Conservation (phyloP, 2,329 filamentous ascomycete species). For the Phialophora chinensis region DNA sequence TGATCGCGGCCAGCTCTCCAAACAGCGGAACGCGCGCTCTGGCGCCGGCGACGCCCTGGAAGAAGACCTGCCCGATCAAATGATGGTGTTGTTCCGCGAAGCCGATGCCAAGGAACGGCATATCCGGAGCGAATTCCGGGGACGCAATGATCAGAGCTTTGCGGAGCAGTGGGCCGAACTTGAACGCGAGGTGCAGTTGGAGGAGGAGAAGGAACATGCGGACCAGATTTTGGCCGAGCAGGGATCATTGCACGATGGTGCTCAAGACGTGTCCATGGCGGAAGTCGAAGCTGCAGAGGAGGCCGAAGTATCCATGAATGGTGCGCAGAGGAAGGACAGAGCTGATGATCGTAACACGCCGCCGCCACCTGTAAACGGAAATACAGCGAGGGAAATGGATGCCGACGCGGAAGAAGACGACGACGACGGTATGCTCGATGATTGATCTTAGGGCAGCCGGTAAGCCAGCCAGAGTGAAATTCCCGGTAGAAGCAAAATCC, state of each 20-base stretch:
- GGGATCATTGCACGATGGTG: constrained; percentile 30
- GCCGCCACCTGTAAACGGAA: constrained; percentile 12
- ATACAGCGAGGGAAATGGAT: constrained; percentile 9
- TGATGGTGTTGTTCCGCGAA: constrained; percentile 60
- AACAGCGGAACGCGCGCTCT: constrained; percentile 45
- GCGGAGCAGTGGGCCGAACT: constrained; percentile 41
- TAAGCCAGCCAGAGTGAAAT: neutral
- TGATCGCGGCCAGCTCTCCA: constrained; percentile 47
- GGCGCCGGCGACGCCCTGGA: constrained; percentile 45
- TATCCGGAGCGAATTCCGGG: constrained; percentile 50
- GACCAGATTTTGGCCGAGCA: constrained; percentile 39
- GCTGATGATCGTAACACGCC: constrained; percentile 13
- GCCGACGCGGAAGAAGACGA: constrained; percentile 26
- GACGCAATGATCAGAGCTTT: constrained; percentile 54
- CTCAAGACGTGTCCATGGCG: constrained; percentile 35
- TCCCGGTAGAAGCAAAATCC: neutral
- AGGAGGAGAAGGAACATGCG: constrained; percentile 38
- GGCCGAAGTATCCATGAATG: constrained; percentile 22
- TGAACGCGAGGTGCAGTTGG: constrained; percentile 23
- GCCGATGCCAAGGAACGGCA: constrained; percentile 44
- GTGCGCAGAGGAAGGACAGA: constrained; percentile 26
- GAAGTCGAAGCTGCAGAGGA: constrained; percentile 35
- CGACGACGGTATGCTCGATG: constrained; percentile 37
- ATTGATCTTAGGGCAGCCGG: constrained; percentile 18
- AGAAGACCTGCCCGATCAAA: constrained; percentile 53